Evolutionary conservation across 148 eudicot genomes (phyloP).

Genomic region (Salicornia ramosissima): DNA sequence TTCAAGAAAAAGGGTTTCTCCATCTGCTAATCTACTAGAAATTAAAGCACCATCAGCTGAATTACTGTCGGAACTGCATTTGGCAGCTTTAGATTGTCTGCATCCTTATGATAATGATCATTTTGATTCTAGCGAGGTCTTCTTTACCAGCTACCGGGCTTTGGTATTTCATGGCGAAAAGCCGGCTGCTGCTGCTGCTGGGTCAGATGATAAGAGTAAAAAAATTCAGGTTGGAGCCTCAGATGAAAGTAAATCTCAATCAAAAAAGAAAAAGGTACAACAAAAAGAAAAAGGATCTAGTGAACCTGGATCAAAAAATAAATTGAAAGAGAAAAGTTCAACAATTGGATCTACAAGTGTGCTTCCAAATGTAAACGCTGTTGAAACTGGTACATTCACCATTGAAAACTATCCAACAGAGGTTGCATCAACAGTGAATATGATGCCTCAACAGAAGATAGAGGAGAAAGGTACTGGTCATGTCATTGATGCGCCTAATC

Average conservation of each 20-base stretch:
- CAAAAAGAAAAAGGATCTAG: background rate
- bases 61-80: constrained; percentile 53
- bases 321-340: constrained; percentile 22
- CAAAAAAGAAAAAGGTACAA: constrained; percentile 27
- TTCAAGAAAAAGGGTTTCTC: constrained; percentile 29
- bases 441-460: constrained; percentile 20
- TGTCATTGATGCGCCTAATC: constrained; percentile 17
- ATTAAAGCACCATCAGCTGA: constrained; percentile 42
- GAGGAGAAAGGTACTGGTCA: constrained; percentile 19
- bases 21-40: constrained; percentile 17
- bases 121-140: constrained; percentile 39
- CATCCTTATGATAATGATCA: constrained; percentile 29
- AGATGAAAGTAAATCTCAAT: constrained; percentile 15
- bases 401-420: constrained; percentile 23
- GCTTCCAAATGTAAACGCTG: constrained; percentile 25
- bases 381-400: constrained; percentile 29
- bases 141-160: constrained; percentile 46
- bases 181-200: constrained; percentile 5
- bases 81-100: constrained; percentile 46
- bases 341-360: constrained; percentile 13
- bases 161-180: constrained; percentile 33
- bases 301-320: constrained; percentile 20
- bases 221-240: constrained; percentile 17
- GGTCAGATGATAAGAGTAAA: background rate
- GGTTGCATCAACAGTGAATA: constrained; percentile 9